Evolutionary conservation across 305 asterid genomes (phyloP).

Genomic region (Solanum hybrid): DNA sequence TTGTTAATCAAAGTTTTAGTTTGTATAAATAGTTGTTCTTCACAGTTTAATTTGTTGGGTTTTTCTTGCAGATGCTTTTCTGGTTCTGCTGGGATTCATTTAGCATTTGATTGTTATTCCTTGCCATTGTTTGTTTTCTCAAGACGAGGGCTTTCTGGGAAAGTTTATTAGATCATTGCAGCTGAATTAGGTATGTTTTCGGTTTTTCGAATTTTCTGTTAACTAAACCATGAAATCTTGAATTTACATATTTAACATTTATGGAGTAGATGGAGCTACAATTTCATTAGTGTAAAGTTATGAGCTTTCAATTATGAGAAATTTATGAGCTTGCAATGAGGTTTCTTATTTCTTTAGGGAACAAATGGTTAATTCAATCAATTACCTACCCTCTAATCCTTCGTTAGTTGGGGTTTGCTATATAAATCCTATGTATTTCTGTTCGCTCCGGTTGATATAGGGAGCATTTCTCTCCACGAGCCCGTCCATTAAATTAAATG

Average conservation of each 20-base stretch:
- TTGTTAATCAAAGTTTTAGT: neutral
- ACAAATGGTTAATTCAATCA: neutral
- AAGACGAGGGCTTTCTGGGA: neutral
- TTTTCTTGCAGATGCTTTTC: neutral
- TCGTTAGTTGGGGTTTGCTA: neutral
- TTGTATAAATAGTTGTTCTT: neutral
- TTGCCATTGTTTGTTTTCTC: neutral
- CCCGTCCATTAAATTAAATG: neutral
- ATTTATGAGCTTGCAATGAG: neutral
- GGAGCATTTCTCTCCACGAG: neutral
- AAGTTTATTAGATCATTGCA: neutral
- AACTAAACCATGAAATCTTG: neutral
- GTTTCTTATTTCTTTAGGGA: neutral
- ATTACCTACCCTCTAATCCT: neutral
- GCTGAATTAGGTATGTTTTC: neutral
- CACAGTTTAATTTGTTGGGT: neutral
- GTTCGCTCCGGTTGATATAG: neutral
- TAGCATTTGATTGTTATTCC: neutral
- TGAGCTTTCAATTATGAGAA: neutral
- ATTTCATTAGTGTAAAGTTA: neutral
- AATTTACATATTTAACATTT: neutral
- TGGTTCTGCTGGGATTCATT: neutral
- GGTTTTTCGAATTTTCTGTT: neutral
- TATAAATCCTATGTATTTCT: neutral
- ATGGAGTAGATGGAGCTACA: neutral